Percentiles rank a stretch among this genome's conserved stretches.
Conservation (phyloP, 2,329 filamentous ascomycete species). For the Aspergillus tanneri region DNA sequence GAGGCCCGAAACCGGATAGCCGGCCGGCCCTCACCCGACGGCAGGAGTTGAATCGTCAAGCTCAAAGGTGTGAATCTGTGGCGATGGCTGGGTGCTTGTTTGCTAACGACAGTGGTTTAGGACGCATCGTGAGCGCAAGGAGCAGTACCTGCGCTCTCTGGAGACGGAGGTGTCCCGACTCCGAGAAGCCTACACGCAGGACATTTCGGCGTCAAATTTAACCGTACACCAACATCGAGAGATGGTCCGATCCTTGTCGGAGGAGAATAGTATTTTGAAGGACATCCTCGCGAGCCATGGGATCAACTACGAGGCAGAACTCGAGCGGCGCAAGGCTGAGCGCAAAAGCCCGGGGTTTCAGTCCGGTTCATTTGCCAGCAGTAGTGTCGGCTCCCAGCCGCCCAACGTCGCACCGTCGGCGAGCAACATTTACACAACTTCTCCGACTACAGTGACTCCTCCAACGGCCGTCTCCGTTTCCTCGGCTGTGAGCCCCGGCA, state of each 20-base stretch:
- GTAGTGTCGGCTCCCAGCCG: constrained; percentile 36
- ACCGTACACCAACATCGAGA: constrained; percentile 66
- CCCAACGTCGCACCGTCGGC: constrained; percentile 24
- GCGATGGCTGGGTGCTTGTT: too few species aligned
- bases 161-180: constrained; percentile 88
- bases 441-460: constrained; percentile 29
- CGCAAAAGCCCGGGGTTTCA: constrained; percentile 24
- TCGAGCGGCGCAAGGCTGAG: constrained; percentile 40
- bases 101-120: constrained; percentile 47
- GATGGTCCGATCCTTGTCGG: constrained; percentile 66
- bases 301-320: constrained; percentile 55
- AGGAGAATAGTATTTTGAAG: constrained; percentile 77
- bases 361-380: constrained; percentile 46
- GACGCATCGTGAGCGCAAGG: constrained; percentile 94
- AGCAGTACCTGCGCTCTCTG: constrained; percentile 89
- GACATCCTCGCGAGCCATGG: constrained; percentile 60
- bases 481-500: constrained; percentile 31
- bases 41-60: constrained; percentile 92
- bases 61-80: constrained; percentile 86
- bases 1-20: constrained; percentile 94
- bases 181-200: constrained; percentile 72
- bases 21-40: constrained; percentile 89
- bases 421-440: constrained; percentile 31
- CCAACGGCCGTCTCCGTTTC: constrained; percentile 22
- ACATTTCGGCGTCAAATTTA: constrained; percentile 56